Base-by-base conservation (phyloP, 345 rosid genomes). In the Syzygium aromaticum region DNA sequence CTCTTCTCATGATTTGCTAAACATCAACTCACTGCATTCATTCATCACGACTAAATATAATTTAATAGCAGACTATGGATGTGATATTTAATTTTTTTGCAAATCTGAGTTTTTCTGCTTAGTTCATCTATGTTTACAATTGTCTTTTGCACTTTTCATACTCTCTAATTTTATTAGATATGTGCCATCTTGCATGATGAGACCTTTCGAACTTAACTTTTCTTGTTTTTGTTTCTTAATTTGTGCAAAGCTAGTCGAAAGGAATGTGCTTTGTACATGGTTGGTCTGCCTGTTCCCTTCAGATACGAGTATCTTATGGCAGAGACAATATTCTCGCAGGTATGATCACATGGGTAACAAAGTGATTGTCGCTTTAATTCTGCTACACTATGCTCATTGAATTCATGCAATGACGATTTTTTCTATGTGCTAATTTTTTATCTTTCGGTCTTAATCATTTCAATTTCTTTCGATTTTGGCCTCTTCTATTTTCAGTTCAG, bases 291-390 rank as follows among this genome's bases (percentile, higher is more conserved):
- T 61, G 99, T 98, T 63, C 95, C 99, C 86, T 98, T 96, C 87
- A 95, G 99, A 85, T 98, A 98, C 0, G 99, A 98, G 93, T 96
- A 95, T 93, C 94, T 98, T 67, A 95, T 98, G 99, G 99, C 99
- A 54, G 99, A 98, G 95, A 95, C 98, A 51, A 90, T 98, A 86
- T 98, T 98, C 91, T 96, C 99, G 86, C 99, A 98, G 98, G 99
- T 96, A 90, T 67, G 84, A 46, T 51, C 23, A 8, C 84, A 23
- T 40, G 53, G 17, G 51, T 84, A 30, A 11, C 59, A 54, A 30
- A 28, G 57, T 84, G 59, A 53, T 28, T 54, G 52, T 33, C 40
- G 84, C 52, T 25, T 54, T 77, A 23, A 28, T 84, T 87, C 43
- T 53, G 25, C 27, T 15, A 38, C 27, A 19, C 82, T 73, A 38